A percentile compares a stretch with the other conserved stretches of the same genome.
phyloP scores from a whole-genome alignment of 2,329 filamentous ascomycete genomes.

The Paradendryphiella salina region DNA sequence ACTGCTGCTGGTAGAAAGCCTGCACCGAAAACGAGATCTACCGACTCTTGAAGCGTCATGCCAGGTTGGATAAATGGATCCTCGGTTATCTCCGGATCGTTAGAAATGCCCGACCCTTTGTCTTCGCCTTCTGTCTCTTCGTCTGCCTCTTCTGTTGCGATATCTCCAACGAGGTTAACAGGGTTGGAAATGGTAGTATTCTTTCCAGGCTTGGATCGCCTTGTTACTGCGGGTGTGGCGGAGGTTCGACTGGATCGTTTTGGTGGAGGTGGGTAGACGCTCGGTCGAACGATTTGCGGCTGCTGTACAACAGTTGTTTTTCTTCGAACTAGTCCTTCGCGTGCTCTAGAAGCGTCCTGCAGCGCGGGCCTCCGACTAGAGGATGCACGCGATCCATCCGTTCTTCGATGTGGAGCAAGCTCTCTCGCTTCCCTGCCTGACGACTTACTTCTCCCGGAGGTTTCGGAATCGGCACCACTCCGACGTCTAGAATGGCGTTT shows the following conservation, averaged over 20 bases:
- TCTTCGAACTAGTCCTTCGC: background rate
- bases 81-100: background rate
- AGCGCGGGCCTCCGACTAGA: background rate
- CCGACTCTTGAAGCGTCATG: conserved; percentile 8
- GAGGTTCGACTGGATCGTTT: background rate
- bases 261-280: background rate
- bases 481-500: background rate
- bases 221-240: background rate
- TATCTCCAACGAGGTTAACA: background rate
- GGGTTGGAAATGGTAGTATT: background rate
- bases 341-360: background rate
- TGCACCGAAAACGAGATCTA: conserved; percentile 7
- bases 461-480: background rate
- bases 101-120: background rate
- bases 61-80: conserved; percentile 11
- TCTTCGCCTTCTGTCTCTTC: too few relatives aligned
- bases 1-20: background rate
- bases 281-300: background rate
- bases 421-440: background rate
- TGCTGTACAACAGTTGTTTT: background rate
- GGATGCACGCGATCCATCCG: background rate
- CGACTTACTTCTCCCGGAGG: background rate
- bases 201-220: background rate
- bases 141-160: background rate
- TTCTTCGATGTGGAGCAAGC: background rate